These are phyloP conservation scores for Berkeleyomyces rouxiae DNA, from an alignment of 2,329 filamentous ascomycete species.

Conservation along the genomic window DNA sequence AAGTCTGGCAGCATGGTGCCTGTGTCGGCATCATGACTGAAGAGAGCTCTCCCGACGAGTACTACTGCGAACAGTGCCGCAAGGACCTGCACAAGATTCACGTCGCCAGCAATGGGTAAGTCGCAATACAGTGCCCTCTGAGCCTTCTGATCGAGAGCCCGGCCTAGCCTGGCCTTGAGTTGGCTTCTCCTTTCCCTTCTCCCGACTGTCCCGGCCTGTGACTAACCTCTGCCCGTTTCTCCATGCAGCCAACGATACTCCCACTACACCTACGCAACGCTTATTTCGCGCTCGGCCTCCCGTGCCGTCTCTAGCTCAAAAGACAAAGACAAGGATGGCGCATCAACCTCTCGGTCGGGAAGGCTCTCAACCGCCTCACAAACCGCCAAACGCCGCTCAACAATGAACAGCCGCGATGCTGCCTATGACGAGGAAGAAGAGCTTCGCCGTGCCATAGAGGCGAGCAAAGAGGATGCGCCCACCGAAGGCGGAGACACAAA, in stretches of 20 bases:
- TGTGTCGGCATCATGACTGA: slow-evolving; percentile 96
- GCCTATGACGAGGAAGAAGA: slow-evolving; percentile 93
- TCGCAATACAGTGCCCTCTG: slow-evolving; percentile 13
- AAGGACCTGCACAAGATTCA: slow-evolving; percentile 80
- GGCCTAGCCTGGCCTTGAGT: slow-evolving; percentile 13
- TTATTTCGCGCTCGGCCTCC: slow-evolving; percentile 38
- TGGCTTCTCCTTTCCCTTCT: neutral
- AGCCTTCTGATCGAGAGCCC: slow-evolving; percentile 1
- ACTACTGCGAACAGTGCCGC: slow-evolving; percentile 91
- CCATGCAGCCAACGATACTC: slow-evolving; percentile 44
- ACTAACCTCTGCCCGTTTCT: neutral
- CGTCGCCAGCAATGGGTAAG: slow-evolving; percentile 71
- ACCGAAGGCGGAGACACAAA: slow-evolving; percentile 35
- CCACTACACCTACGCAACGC: slow-evolving; percentile 45
- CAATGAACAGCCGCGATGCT: slow-evolving; percentile 91
- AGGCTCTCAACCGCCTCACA: slow-evolving; percentile 35
- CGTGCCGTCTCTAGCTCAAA: slow-evolving; percentile 37
- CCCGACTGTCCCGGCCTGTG: neutral
- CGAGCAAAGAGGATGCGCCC: slow-evolving; percentile 69
- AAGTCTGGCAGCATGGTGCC: slow-evolving; percentile 96
- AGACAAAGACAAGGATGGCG: slow-evolving; percentile 40
- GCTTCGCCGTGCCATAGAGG: slow-evolving; percentile 76
- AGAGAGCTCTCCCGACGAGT: slow-evolving; percentile 82
- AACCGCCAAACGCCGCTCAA: slow-evolving; percentile 71
- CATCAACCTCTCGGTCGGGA: slow-evolving; percentile 39